phyloP scores from a whole-genome alignment of 352 stramenopile genomes.

The Globisporangium abappressorium region DNA sequence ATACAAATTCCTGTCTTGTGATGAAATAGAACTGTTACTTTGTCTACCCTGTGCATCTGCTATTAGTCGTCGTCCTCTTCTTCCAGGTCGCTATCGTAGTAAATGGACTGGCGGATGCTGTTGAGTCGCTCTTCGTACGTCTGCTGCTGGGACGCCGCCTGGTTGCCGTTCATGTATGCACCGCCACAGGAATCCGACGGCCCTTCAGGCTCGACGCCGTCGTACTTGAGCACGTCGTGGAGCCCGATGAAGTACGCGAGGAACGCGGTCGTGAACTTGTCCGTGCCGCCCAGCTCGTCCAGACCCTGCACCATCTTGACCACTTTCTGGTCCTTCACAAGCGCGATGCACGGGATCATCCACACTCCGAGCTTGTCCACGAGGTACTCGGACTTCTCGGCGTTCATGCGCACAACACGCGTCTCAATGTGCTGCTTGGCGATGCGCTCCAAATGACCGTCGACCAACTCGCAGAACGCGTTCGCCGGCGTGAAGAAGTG shows the following conservation, averaged over 20 bases:
- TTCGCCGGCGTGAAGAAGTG: conserved; percentile 96
- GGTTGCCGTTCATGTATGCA: conserved; percentile 39
- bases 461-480: conserved; percentile 91
- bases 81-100: conserved; percentile 82
- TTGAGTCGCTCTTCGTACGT: conserved; percentile 50
- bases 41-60: background rate
- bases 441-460: conserved; percentile 90
- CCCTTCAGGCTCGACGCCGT: conserved; percentile 83
- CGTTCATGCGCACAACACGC: conserved; percentile 95
- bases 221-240: conserved; percentile 95
- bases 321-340: conserved; percentile 95
- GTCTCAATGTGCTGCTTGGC: conserved; percentile 93
- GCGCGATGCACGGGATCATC: conserved; percentile 95
- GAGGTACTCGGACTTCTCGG: conserved; percentile 96
- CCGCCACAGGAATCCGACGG: conserved; percentile 64
- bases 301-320: conserved; percentile 95
- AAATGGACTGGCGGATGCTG: conserved; percentile 81
- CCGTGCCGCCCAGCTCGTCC: conserved; percentile 92
- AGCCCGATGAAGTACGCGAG: conserved; percentile 90
- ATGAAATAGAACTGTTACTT: background rate
- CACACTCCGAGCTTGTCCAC: conserved; percentile 94
- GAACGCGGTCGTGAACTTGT: conserved; percentile 92
- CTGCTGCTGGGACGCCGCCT: conserved; percentile 31
- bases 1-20: background rate
- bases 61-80: conserved; percentile 63